Conservation (phyloP, 495 filamentous ascomycete genomes). For the Platismatia glauca region DNA sequence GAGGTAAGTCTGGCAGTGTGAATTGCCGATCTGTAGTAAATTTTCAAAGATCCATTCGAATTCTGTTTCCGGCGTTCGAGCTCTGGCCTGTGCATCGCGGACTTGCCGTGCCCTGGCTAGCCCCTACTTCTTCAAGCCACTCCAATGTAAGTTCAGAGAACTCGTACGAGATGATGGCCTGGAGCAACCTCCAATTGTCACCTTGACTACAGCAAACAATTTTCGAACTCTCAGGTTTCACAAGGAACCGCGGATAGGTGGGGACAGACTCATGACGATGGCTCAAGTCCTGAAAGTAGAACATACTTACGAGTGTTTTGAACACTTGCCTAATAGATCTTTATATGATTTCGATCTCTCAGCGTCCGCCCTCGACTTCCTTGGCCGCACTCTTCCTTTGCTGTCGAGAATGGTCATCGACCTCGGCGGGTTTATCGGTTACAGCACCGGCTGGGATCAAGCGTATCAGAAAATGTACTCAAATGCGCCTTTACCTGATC, state of each 20-base stretch:
- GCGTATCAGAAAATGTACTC: neutral
- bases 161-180: neutral
- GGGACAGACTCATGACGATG: neutral
- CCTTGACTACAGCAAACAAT: neutral
- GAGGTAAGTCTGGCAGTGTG: neutral
- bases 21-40: neutral
- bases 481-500: neutral
- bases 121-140: slow-evolving; percentile 6
- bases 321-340: neutral
- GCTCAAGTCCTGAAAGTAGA: neutral
- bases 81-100: slow-evolving; percentile 6
- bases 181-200: neutral
- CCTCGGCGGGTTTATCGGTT: neutral
- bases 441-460: slow-evolving; percentile 2
- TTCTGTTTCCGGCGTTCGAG: slow-evolving; percentile 4
- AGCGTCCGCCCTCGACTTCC: neutral
- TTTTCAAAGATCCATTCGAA: neutral
- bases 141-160: neutral
- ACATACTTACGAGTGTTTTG: neutral
- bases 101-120: slow-evolving; percentile 9
- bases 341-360: neutral
- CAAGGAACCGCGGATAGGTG: too few relatives aligned
- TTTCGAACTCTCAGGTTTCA: neutral
- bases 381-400: neutral
- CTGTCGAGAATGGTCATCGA: neutral